Percentiles rank a stretch among this genome's conserved stretches.
Evolutionary conservation across 139 green algal species (phyloP).

Genomic region (Closterium sp.): DNA sequence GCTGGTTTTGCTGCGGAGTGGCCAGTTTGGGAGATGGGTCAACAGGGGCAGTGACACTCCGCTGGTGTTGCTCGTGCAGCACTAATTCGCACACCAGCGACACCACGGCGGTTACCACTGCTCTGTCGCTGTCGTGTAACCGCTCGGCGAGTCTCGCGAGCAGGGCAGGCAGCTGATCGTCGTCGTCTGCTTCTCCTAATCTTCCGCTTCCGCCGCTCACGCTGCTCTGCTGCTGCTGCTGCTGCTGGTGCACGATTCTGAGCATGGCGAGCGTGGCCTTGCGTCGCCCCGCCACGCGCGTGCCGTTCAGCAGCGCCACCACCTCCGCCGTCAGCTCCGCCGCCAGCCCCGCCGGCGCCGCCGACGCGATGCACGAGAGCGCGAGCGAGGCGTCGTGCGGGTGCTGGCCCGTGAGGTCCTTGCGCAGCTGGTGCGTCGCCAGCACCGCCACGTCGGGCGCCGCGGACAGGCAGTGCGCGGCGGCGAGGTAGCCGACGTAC

Average conservation of each 20-base stretch:
- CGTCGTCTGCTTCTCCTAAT: neutral
- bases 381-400: constrained; percentile 49
- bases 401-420: constrained; percentile 52
- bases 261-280: constrained; percentile 24
- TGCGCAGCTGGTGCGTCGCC: constrained; percentile 57
- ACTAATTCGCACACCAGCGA: constrained; percentile 55
- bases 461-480: neutral
- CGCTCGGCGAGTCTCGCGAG: constrained; percentile 26
- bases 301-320: constrained; percentile 45
- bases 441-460: constrained; percentile 55
- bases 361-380: constrained; percentile 51
- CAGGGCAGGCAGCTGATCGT: neutral
- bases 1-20: neutral
- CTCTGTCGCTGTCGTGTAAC: constrained; percentile 52
- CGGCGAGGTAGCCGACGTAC: constrained; percentile 53
- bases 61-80: constrained; percentile 45
- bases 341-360: constrained; percentile 57
- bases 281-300: constrained; percentile 12
- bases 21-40: neutral
- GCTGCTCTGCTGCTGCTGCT: constrained; percentile 1
- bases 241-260: constrained; percentile 15
- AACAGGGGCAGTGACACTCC: neutral
- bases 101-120: constrained; percentile 50
- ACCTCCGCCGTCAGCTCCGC: constrained; percentile 58
- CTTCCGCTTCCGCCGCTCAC: neutral